Evolutionary conservation across 306 rosid genomes (phyloP), one percentile per base, ranked within the genome.

Genomic region (Pyrus bretschneideri): DNA sequence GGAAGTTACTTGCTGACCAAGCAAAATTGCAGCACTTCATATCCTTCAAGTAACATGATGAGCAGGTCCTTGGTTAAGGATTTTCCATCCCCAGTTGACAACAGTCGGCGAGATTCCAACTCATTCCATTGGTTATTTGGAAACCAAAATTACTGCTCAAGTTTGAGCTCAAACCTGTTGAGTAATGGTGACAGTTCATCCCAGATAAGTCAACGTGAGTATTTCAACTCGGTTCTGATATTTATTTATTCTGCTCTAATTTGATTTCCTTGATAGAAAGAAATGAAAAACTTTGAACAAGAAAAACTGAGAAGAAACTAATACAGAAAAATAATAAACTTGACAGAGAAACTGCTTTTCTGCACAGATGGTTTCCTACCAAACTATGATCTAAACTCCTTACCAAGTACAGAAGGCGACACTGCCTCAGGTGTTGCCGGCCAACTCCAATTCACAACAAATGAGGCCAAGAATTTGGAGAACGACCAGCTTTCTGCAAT

Each of bases 341-440:
- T 33, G 70, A 51, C 70, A 78, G 68, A 51, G 73, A 76, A 82
- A 70, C 77, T 81, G 76, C 42, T 78, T 79, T 76, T 75, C 67
- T 79, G 11, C 38, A 14, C 93, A 91, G 98, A 90, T 91, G 85
- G 81, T 60, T 61, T 80, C 62, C 82, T 49, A 76, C 82, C 73
- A 27, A 66, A 51, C 78, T 84, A 84, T 67, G 86, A 84, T 75
- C 71, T 84, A 76, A 91, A 87, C 81, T 76, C 76, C 30, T 40
- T 78, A 55, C 82, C 86, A 51, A 63, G 42, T 42, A 77, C 79
- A 73, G 86, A 87, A 83, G 75, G 69, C 67, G 73, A 82, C 72
- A 78, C 82, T 59, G 57, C 59, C 76, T 33, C 78, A 61, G 66
- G 75, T 82, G 76, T 73, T 77, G 67, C 74, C 73, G 79, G 84